Percentiles rank a stretch among this genome's conserved stretches.
Evolutionary conservation across 2,329 filamentous ascomycete genomes (phyloP).

Genomic region (Aureobasidium sp.): DNA sequence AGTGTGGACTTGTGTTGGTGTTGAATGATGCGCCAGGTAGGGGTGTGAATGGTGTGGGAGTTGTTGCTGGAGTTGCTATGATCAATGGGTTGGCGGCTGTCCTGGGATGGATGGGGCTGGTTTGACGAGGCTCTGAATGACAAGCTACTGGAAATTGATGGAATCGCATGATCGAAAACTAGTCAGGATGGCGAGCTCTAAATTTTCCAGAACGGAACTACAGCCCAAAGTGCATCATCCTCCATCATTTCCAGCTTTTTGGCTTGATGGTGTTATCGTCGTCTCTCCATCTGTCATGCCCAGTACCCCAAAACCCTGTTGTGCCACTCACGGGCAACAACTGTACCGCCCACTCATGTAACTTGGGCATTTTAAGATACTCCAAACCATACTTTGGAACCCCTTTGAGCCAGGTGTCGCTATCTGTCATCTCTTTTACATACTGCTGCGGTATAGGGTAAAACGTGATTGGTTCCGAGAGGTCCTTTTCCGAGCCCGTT

Average conservation of each 20-base stretch:
- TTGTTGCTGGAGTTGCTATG: background rate
- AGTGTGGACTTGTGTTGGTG: constrained; percentile 8
- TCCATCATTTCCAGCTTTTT: too few relatives aligned
- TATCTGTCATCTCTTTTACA: background rate
- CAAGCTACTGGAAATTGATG: too few relatives aligned
- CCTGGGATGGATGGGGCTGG: background rate
- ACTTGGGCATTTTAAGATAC: background rate
- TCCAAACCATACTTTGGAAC: background rate
- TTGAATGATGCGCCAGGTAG: background rate
- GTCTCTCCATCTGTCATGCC: too few relatives aligned
- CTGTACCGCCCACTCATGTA: background rate
- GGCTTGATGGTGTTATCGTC: too few relatives aligned
- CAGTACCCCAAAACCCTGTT: too few relatives aligned
- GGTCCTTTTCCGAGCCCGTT: too few relatives aligned
- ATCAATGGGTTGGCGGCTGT: background rate
- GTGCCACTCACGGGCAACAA: too few relatives aligned
- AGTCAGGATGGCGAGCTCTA: too few relatives aligned
- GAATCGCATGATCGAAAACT: too few relatives aligned
- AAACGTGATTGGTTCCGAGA: fast-evolving
- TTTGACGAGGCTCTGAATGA: background rate
- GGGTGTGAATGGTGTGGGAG: background rate
- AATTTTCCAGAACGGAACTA: too few relatives aligned
- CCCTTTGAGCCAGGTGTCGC: background rate
- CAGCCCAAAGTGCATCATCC: too few relatives aligned
- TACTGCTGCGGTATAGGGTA: background rate